Conservation (phyloP, 768 basidiomycete species). For the Leucocoprinus leucothites region DNA sequence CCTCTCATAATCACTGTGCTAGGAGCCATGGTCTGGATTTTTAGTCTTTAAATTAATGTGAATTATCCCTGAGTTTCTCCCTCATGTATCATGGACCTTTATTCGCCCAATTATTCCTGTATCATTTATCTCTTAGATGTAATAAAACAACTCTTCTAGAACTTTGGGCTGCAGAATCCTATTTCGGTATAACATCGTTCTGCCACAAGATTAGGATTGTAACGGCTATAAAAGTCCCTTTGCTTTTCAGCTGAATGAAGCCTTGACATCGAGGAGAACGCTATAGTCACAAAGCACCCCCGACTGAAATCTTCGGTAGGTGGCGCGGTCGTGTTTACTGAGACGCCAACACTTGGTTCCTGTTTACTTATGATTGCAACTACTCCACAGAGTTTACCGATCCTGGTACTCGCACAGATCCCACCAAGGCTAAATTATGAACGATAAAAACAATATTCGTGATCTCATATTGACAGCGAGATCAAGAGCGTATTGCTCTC, state of each 20-base stretch:
- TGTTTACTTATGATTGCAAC: too few relatives aligned
- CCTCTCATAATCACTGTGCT: neutral
- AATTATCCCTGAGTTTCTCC: neutral
- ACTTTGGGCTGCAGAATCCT: neutral
- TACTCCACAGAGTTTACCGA: constrained; percentile 34
- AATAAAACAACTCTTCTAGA: neutral
- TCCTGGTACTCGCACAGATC: constrained; percentile 45
- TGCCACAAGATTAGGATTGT: too few relatives aligned
- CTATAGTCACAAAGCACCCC: constrained; percentile 50
- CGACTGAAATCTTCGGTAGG: constrained; percentile 43
- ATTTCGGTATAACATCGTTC: too few relatives aligned
- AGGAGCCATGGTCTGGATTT: neutral
- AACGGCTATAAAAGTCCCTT: too few relatives aligned
- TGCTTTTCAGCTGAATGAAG: too few relatives aligned
- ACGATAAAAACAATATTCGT: constrained; percentile 29
- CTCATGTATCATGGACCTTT: neutral
- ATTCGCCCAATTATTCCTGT: neutral
- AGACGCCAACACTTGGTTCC: neutral
- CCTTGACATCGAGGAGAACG: too few relatives aligned
- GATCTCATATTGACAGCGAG: constrained; percentile 50
- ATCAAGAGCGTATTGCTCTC: constrained; percentile 51
- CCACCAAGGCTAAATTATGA: constrained; percentile 46
- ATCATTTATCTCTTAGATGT: neutral
- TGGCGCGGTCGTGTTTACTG: constrained; percentile 1
- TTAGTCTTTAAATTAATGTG: neutral